Base-by-base conservation (phyloP, 768 basidiomycete species). In the Leucogyrophana mollusca region DNA sequence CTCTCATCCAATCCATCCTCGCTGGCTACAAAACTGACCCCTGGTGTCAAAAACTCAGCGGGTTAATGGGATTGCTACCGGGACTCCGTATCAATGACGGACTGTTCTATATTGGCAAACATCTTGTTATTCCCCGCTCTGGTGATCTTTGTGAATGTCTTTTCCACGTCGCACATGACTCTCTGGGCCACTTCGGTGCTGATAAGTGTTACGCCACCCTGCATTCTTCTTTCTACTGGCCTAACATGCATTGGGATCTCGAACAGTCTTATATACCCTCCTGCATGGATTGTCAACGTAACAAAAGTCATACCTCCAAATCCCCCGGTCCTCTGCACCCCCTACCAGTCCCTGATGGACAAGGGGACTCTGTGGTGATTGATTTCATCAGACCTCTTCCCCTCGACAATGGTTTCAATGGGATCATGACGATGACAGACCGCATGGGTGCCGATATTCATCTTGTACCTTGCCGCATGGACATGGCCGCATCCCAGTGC, bases 371-470 rank as follows among this genome's bases (percentile, higher is more conserved):
- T 8, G 51, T 66, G 1, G 53, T 57, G 1, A 56, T 69, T 3
- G 61, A 69, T 44, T 68, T 72, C 34, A 51, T 72, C 14, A 68
- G 67, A 0, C 70, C 67, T 0, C 42, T 71, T 0, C 71, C 66
- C 0, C 34, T 48, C 8, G 67, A 71, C 11, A n/a, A 59, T 2
- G 67, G 66, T 0, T 59, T 43, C 45, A 49, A 70, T 30, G 55
- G 36, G 25, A 41, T 68, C n/a, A 43, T 60, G 8, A 55, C 62
- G 3, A 55, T 57, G 32, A 66, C 59, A 0, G 56, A 62, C 39
- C 42, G 41, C 1, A 45, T 65, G 1, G 53, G 55, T 3, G 49
- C 68, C 0, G 60, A 65, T 14, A 43, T 67, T 3, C 46, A 35
- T 0, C 13, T 57, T 11, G 13, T 59, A 0, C 53, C 57, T 0